Evolutionary conservation across 257 asterid genomes (phyloP).

Genomic region (Echium plantagineum): DNA sequence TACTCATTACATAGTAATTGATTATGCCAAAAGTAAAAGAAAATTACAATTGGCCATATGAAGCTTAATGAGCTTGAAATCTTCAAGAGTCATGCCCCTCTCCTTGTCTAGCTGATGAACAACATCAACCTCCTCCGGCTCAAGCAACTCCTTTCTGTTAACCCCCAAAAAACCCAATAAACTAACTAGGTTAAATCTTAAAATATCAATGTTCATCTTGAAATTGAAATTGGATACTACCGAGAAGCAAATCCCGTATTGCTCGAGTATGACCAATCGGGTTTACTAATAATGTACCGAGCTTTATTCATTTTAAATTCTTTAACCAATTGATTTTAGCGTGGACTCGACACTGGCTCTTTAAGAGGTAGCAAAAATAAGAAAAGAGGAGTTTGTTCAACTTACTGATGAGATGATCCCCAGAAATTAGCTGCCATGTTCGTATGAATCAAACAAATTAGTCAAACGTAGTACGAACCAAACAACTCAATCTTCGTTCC

Average conservation of each 20-base stretch:
- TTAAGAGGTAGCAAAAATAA: no score
- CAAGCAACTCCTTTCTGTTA: constrained; percentile 65
- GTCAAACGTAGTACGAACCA: neutral
- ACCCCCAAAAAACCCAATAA: constrained; percentile 1
- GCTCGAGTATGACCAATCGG: neutral
- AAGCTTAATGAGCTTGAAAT: constrained; percentile 81
- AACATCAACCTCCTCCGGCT: constrained; percentile 70
- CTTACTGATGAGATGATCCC: constrained; percentile 85
- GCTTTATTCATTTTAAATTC: no score
- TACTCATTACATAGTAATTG: no score
- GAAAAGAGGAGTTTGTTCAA: neutral
- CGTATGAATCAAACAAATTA: no score
- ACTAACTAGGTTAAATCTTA: neutral
- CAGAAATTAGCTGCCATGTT: constrained; percentile 94
- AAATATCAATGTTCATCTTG: no score
- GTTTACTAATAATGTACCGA: neutral
- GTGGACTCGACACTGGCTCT: no score
- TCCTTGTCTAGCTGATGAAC: constrained; percentile 71
- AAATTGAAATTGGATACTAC: no score
- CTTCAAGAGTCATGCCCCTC: constrained; percentile 73
- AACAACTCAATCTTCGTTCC: no score
- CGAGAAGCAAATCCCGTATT: no score
- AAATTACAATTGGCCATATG: constrained; percentile 67
- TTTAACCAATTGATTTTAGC: neutral
- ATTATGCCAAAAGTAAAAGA: neutral